Evolutionary conservation across 768 basidiomycete species (phyloP).

Genomic region (Tylopilus subfusipes): DNA sequence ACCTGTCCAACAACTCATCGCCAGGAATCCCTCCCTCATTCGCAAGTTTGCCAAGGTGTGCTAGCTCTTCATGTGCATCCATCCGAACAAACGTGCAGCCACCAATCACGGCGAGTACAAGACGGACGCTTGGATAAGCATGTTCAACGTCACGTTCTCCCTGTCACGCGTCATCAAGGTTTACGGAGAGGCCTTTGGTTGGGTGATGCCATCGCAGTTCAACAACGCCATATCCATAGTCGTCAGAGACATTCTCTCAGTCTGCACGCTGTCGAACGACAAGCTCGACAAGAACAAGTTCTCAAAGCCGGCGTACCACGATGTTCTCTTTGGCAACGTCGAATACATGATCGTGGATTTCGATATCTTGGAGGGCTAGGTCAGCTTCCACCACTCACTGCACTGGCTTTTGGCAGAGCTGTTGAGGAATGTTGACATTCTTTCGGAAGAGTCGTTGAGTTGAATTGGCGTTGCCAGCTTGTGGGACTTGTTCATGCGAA

Average conservation of each 20-base stretch:
- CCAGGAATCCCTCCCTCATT: slow-evolving; percentile 63
- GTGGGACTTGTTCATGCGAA: slow-evolving; percentile 56
- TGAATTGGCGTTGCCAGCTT: slow-evolving; percentile 53
- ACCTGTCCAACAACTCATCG: slow-evolving; percentile 77
- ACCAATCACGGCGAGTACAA: slow-evolving; percentile 92
- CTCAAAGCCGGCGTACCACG: slow-evolving; percentile 57
- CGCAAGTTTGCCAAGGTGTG: slow-evolving; percentile 71
- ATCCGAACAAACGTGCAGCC: slow-evolving; percentile 81
- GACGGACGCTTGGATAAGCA: slow-evolving; percentile 93
- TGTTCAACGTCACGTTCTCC: slow-evolving; percentile 92
- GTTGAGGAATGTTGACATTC: slow-evolving; percentile 74
- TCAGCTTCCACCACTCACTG: slow-evolving; percentile 90
- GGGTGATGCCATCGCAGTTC: slow-evolving; percentile 54
- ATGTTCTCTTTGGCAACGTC: slow-evolving; percentile 59
- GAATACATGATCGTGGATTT: slow-evolving; percentile 68
- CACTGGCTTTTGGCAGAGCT: slow-evolving; percentile 90
- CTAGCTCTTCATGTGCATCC: slow-evolving; percentile 89
- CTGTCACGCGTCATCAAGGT: slow-evolving; percentile 85
- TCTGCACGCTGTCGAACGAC: slow-evolving; percentile 65
- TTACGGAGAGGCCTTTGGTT: slow-evolving; percentile 80
- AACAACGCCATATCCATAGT: slow-evolving; percentile 65
- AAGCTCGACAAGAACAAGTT: slow-evolving; percentile 68
- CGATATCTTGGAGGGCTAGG: slow-evolving; percentile 75
- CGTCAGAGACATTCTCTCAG: slow-evolving; percentile 66
- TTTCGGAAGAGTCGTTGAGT: slow-evolving; percentile 52